Conservation (phyloP, 176 grass and related monocot species). For the Carex parvula region DNA sequence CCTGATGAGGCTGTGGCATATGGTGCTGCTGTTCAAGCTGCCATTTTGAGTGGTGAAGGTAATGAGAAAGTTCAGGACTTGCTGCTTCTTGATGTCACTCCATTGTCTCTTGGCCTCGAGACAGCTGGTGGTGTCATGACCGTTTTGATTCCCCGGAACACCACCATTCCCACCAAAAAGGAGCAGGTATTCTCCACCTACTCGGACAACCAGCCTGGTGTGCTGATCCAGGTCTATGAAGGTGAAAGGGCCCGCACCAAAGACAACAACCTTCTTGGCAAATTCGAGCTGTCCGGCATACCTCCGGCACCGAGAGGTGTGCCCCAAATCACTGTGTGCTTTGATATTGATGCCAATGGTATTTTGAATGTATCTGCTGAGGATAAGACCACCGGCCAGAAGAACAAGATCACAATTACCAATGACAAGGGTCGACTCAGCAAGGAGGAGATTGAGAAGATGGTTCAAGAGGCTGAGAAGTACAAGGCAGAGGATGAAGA, state of each 20-base stretch:
- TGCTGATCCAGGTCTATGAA: constrained; percentile 82
- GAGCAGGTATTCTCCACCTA: constrained; percentile 87
- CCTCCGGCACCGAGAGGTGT: constrained; percentile 60
- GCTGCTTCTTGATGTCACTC: constrained; percentile 72
- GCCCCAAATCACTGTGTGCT: constrained; percentile 77
- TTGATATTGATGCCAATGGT: constrained; percentile 81
- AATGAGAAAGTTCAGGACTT: constrained; percentile 85
- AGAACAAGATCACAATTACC: constrained; percentile 92
- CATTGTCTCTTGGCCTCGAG: constrained; percentile 68
- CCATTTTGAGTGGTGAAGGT: constrained; percentile 80
- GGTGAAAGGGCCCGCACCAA: constrained; percentile 76
- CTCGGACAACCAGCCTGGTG: constrained; percentile 70
- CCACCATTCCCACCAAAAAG: constrained; percentile 79
- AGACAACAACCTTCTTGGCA: constrained; percentile 89
- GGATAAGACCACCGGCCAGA: constrained; percentile 83
- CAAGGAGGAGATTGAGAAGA: constrained; percentile 90
- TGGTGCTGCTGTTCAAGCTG: constrained; percentile 82
- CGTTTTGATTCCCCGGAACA: constrained; percentile 65
- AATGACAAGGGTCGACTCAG: constrained; percentile 75
- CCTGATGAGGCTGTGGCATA: constrained; percentile 88
- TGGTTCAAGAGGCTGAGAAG: constrained; percentile 74
- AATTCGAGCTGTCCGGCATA: constrained; percentile 79
- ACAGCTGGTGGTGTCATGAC: constrained; percentile 84
- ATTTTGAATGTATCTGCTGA: constrained; percentile 83
- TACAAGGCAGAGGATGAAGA: constrained; percentile 88